Percentiles rank a stretch among this genome's conserved stretches.
phyloP scores from a whole-genome alignment of 306 rosid species.

The Albizia julibrissin region DNA sequence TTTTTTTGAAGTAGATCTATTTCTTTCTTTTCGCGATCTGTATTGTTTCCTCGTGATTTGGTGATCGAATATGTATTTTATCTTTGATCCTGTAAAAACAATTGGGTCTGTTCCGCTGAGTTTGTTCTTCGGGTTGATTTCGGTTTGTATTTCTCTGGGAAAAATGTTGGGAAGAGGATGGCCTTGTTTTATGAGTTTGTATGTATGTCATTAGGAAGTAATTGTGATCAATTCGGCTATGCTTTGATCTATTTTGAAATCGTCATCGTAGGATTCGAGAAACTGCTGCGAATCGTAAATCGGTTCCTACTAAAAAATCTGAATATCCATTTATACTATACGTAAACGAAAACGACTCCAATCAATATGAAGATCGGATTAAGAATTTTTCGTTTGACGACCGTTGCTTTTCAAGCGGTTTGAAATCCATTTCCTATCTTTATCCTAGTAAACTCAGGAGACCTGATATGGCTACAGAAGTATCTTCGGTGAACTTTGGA shows the following conservation, averaged over 20 bases:
- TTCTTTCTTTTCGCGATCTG: neutral
- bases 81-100: constrained; percentile 22
- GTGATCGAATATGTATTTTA: neutral
- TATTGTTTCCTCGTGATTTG: constrained; percentile 1
- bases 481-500: neutral
- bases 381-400: neutral
- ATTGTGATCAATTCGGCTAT: constrained; percentile 14
- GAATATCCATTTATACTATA: neutral
- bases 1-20: constrained; percentile 34
- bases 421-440: constrained; percentile 8
- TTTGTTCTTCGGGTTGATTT: neutral
- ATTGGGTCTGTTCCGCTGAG: constrained; percentile 32
- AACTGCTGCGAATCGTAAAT: neutral
- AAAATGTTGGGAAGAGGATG: neutral
- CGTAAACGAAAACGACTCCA: neutral
- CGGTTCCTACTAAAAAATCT: neutral
- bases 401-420: neutral
- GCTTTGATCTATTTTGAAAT: constrained; percentile 20
- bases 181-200: neutral
- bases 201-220: neutral
- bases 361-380: neutral
- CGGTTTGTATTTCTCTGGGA: neutral
- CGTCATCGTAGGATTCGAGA: neutral
- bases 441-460: neutral
- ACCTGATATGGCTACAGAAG: neutral